Percentiles rank a stretch among this genome's conserved stretches.
phyloP scores from a whole-genome alignment of 169 alveolate species.

The Cryptosporidium sp. region DNA sequence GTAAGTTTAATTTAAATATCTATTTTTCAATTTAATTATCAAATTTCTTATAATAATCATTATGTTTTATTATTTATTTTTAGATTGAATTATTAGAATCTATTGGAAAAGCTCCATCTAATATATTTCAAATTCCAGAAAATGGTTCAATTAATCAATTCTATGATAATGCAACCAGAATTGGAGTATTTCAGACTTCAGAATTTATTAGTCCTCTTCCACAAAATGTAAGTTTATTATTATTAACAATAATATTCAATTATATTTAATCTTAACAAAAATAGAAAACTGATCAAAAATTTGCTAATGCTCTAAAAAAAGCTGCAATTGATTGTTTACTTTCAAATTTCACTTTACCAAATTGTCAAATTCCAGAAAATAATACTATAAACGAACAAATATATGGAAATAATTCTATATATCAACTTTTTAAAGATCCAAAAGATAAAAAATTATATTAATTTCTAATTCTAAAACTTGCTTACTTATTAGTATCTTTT shows the following conservation, averaged over 20 bases:
- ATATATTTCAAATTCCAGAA: conserved; percentile 48
- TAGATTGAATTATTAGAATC: conserved; percentile 56
- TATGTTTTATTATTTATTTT: not conserved
- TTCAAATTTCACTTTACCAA: conserved; percentile 61
- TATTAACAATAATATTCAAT: not conserved
- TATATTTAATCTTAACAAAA: not conserved
- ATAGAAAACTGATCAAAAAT: conserved; percentile 68
- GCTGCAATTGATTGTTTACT: conserved; percentile 59
- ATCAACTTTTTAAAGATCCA: conserved; percentile 27
- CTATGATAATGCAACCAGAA: conserved; percentile 47
- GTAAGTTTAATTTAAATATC: conserved; percentile 24
- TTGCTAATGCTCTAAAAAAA: conserved; percentile 44
- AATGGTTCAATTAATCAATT: conserved; percentile 61
- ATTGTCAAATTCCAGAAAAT: conserved; percentile 37
- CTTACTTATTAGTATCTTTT: not conserved
- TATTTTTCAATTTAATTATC: not conserved
- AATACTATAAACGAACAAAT: conserved; percentile 12
- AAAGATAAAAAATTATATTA: not conserved
- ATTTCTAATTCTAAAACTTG: not conserved
- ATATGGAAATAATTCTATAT: conserved; percentile 26
- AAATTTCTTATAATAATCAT: not conserved
- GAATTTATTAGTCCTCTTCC: conserved; percentile 52
- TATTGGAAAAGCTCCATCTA: conserved; percentile 58
- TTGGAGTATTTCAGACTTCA: conserved; percentile 39
- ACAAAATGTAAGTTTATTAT: conserved; percentile 47